Percentiles rank a stretch among this genome's conserved stretches.
phyloP scores from a whole-genome alignment of 768 basidiomycete genomes.

The Kondoa malvinella region DNA sequence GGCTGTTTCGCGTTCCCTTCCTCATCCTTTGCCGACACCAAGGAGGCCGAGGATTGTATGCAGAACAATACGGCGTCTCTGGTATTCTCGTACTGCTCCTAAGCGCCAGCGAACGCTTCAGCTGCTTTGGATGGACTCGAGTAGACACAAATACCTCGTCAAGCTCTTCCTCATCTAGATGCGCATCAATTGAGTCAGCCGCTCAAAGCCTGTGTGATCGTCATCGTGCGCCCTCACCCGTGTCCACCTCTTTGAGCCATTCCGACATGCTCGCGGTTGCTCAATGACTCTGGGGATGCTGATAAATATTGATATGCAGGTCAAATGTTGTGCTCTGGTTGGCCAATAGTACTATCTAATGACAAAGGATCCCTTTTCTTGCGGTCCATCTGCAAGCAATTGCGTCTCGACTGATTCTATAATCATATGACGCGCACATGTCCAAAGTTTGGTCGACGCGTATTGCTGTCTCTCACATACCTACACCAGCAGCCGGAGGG shows the following conservation, averaged over 20 bases:
- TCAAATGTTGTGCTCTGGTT: no score
- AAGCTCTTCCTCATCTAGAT: slow-evolving; percentile 3
- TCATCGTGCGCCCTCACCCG: not conserved
- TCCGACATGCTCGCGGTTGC: not conserved
- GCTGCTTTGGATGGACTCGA: not conserved
- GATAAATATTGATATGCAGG: not conserved
- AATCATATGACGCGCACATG: no score
- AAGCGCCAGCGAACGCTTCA: not conserved
- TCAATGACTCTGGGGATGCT: not conserved
- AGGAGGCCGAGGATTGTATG: slow-evolving; percentile 81
- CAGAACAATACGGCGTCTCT: slow-evolving; percentile 84
- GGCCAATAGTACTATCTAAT: no score
- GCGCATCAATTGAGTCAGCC: not conserved
- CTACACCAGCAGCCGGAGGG: no score
- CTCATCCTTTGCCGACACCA: slow-evolving; percentile 55
- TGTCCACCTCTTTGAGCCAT: not conserved
- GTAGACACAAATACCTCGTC: not conserved
- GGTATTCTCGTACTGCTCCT: slow-evolving; percentile 33
- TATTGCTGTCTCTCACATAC: no score
- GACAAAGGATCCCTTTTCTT: no score
- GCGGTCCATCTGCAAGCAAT: no score
- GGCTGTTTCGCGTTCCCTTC: not conserved
- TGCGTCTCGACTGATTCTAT: no score
- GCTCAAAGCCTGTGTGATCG: not conserved
- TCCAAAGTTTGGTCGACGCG: no score